Percentiles rank a stretch among this genome's conserved stretches.
phyloP scores from a whole-genome alignment of 2,329 filamentous ascomycete genomes.

The Pseudofabraea citricarpa region DNA sequence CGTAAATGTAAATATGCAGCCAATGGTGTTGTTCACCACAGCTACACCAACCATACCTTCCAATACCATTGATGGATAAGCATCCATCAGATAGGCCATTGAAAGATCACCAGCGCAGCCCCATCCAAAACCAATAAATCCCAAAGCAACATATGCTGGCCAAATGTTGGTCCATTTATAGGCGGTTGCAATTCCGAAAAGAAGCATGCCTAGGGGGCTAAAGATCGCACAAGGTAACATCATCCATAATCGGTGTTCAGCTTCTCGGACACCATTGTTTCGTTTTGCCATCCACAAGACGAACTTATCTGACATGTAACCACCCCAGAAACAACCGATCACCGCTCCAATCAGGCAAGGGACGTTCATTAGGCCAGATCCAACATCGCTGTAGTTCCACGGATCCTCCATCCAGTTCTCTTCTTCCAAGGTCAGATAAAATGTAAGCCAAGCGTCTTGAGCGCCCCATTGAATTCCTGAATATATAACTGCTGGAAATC shows the following conservation, averaged over 20 bases:
- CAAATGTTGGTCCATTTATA: constrained; percentile 47
- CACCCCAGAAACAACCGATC: constrained; percentile 52
- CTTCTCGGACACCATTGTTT: constrained; percentile 31
- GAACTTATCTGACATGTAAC: constrained; percentile 51
- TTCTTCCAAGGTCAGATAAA: constrained; percentile 54
- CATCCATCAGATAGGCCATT: constrained; percentile 50
- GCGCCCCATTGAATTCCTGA: constrained; percentile 55
- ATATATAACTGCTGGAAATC: constrained; percentile 52
- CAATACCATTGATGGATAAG: constrained; percentile 48
- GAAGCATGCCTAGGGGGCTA: constrained; percentile 33
- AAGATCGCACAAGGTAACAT: constrained; percentile 28
- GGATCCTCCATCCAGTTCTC: constrained; percentile 49
- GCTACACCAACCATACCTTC: constrained; percentile 55
- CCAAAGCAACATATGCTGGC: constrained; percentile 49
- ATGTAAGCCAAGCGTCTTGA: constrained; percentile 55
- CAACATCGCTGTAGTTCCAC: constrained; percentile 49
- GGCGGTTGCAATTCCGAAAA: constrained; percentile 34
- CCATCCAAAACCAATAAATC: constrained; percentile 55
- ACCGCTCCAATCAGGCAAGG: constrained; percentile 49
- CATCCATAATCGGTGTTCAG: constrained; percentile 33
- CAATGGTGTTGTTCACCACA: constrained; percentile 52
- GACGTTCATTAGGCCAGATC: constrained; percentile 53
- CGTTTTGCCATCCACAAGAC: constrained; percentile 38
- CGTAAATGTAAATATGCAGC: constrained; percentile 49
- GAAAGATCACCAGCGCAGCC: constrained; percentile 52